A percentile compares a stretch with the other conserved stretches of the same genome.
These are phyloP conservation scores for Pyrenula massariospora DNA, from an alignment of 495 filamentous ascomycete species.

Conservation along the genomic window DNA sequence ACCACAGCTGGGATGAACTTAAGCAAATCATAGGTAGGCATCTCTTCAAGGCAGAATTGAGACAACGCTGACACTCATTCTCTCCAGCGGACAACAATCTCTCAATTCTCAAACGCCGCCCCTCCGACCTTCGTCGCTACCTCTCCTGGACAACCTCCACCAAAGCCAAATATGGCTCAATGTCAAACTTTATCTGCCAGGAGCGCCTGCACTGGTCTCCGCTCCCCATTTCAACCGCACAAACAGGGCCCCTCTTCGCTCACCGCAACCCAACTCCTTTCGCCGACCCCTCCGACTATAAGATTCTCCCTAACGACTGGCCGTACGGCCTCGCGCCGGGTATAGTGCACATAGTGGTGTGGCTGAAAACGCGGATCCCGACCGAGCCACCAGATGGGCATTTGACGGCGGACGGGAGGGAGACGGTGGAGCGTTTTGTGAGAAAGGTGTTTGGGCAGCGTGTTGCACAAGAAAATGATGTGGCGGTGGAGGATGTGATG, in stretches of 20 bases:
- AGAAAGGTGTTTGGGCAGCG: constrained; percentile 49
- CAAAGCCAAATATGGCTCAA: constrained; percentile 61
- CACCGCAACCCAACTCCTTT: constrained; percentile 48
- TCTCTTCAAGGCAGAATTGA: neutral
- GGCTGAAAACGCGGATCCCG: constrained; percentile 42
- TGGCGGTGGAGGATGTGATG: constrained; percentile 25
- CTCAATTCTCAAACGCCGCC: constrained; percentile 63
- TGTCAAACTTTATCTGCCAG: constrained; percentile 63
- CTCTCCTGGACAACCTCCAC: constrained; percentile 62
- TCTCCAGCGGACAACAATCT: constrained; percentile 56
- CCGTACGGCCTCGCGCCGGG: constrained; percentile 66
- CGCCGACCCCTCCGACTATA: constrained; percentile 56
- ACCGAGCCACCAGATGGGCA: constrained; percentile 48
- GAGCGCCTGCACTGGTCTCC: constrained; percentile 59
- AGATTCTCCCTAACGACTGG: constrained; percentile 81
- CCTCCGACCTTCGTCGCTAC: constrained; percentile 75
- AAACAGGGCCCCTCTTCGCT: constrained; percentile 15
- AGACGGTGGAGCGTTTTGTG: constrained; percentile 55
- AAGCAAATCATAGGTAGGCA: constrained; percentile 51
- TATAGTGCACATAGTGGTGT: constrained; percentile 52
- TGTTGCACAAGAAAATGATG: constrained; percentile 31
- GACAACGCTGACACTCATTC: neutral
- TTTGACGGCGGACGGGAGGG: constrained; percentile 55
- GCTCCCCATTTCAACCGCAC: constrained; percentile 3
- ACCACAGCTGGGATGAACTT: constrained; percentile 60